Percentiles rank a stretch among this genome's conserved stretches.
phyloP scores from a whole-genome alignment of 768 basidiomycete genomes.

The Pholiota conissans region DNA sequence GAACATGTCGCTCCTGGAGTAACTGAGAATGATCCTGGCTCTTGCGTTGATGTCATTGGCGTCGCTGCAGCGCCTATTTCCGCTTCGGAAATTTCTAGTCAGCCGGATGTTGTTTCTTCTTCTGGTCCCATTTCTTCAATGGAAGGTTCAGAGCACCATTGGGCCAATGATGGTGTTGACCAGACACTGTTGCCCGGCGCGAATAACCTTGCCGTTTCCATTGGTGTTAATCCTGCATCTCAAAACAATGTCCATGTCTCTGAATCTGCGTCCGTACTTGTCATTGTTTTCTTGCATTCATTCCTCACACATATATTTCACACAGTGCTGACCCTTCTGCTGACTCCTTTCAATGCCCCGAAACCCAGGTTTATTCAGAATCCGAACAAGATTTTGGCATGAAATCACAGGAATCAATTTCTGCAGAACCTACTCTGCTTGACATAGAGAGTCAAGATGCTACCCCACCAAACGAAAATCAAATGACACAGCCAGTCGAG shows the following conservation, averaged over 20 bases:
- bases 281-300: conserved; percentile 33
- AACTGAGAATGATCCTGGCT: conserved; percentile 11
- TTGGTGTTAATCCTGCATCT: conserved; percentile 21
- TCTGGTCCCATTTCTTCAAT: not conserved
- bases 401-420: conserved; percentile 43
- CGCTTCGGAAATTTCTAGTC: not conserved
- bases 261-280: conserved; percentile 52
- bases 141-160: not conserved
- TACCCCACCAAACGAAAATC: conserved; percentile 19
- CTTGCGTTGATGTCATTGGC: conserved; percentile 9
- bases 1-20: conserved; percentile 23
- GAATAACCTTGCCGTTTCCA: conserved; percentile 23
- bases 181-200: conserved; percentile 5
- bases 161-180: not conserved
- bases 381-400: conserved; percentile 17
- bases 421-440: conserved; percentile 52
- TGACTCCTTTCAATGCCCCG: conserved; percentile 46
- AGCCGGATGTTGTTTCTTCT: not conserved
- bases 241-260: conserved; percentile 30
- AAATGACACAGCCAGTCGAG: conserved; percentile 19
- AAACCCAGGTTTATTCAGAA: conserved; percentile 39
- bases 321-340: conserved; percentile 45
- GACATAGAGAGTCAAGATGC: conserved; percentile 38
- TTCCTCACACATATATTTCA: conserved; percentile 40
- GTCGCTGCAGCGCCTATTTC: not conserved